Conservation (phyloP, 2,329 filamentous ascomycete genomes). For the Tolypocladium pustulatum region DNA sequence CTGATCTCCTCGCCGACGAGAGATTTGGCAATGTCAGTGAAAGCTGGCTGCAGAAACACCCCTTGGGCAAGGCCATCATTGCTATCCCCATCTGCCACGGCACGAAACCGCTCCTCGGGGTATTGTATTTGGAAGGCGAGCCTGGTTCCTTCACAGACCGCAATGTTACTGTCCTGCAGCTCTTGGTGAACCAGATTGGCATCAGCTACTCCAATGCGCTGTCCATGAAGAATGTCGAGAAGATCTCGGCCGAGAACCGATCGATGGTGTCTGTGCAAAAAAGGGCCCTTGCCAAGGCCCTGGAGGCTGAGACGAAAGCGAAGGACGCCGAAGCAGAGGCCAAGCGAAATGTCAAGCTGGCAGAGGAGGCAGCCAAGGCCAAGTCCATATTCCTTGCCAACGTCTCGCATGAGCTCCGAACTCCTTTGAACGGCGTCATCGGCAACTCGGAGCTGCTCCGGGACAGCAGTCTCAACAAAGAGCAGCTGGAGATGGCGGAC, state of each 20-base stretch:
- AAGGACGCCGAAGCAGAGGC: conserved; percentile 68
- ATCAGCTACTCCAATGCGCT: conserved; percentile 61
- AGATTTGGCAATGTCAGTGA: conserved; percentile 67
- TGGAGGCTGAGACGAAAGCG: conserved; percentile 64
- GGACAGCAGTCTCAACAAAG: conserved; percentile 62
- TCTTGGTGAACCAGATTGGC: conserved; percentile 70
- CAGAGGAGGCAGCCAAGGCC: conserved; percentile 73
- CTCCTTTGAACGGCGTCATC: conserved; percentile 79
- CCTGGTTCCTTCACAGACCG: conserved; percentile 69
- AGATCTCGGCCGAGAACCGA: conserved; percentile 66
- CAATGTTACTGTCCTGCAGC: conserved; percentile 53
- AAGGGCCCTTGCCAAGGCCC: conserved; percentile 59
- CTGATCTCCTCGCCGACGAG: conserved; percentile 65
- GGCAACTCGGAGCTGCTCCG: conserved; percentile 77
- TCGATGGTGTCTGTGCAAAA: conserved; percentile 72
- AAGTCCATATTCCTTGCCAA: conserved; percentile 75
- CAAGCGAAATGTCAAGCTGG: conserved; percentile 68
- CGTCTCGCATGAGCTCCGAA: conserved; percentile 72
- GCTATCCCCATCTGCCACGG: conserved; percentile 72
- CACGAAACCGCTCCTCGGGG: conserved; percentile 57
- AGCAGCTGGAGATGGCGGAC: conserved; percentile 78
- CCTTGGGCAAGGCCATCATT: conserved; percentile 63
- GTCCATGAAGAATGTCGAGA: conserved; percentile 61
- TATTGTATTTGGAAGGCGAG: conserved; percentile 65
- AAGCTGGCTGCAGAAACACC: conserved; percentile 57